Conservation (phyloP, 306 rosid genomes). For the Dryas drummondii region DNA sequence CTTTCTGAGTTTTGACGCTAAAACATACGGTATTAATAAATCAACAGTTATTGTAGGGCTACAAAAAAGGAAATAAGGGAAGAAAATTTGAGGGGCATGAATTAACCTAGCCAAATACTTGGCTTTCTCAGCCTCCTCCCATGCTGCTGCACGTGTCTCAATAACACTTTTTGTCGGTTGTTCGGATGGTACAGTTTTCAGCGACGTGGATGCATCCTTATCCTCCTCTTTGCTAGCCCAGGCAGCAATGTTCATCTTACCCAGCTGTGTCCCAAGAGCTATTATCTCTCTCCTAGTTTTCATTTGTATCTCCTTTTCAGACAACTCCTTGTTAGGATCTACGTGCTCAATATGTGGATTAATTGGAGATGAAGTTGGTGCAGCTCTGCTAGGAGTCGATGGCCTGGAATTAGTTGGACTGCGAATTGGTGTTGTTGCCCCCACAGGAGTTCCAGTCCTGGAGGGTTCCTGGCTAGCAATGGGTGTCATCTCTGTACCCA, state of each 20-base stretch:
- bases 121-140: constrained; percentile 98
- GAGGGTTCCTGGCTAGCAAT: constrained; percentile 99
- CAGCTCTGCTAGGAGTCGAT: constrained; percentile 73
- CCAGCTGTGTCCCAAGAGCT: constrained; percentile 88
- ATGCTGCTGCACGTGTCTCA: constrained; percentile 85
- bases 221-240: constrained; percentile 99
- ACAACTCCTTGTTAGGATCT: constrained; percentile 50
- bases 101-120: constrained; percentile 84
- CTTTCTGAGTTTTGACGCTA: too few species aligned
- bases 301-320: constrained; percentile 89
- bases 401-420: constrained; percentile 86
- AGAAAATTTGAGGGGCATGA: constrained; percentile 5
- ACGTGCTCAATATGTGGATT: constrained; percentile 33
- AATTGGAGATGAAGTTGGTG: constrained; percentile 32
- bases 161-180: constrained; percentile 43
- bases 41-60: not conserved
- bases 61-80: not conserved
- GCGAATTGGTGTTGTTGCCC: constrained; percentile 89
- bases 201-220: constrained; percentile 78
- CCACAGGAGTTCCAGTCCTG: constrained; percentile 89
- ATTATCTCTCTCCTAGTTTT: constrained; percentile 91
- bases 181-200: constrained; percentile 48
- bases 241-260: constrained; percentile 93
- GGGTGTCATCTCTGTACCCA: constrained; percentile 99
- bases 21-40: too few species aligned